These are phyloP conservation scores for Rheum nobile DNA, from an alignment of 148 eudicot species.

Conservation along the genomic window DNA sequence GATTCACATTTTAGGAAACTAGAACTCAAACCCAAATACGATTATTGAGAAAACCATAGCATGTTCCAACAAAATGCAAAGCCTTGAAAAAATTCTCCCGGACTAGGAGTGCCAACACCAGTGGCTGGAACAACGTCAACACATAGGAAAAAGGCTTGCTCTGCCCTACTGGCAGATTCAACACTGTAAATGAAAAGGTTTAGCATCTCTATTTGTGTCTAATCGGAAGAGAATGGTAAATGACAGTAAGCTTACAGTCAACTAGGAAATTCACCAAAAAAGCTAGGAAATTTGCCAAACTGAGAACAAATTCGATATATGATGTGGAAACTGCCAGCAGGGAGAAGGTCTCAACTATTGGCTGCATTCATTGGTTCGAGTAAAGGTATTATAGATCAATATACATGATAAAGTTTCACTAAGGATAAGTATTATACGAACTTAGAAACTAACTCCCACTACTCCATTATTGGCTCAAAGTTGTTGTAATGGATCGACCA, in stretches of 20 bases:
- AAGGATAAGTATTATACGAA: neutral
- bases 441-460: constrained; percentile 51
- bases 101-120: constrained; percentile 53
- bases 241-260: constrained; percentile 50
- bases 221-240: neutral
- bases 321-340: constrained; percentile 87
- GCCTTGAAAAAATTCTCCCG: constrained; percentile 96
- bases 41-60: no score
- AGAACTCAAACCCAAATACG: no score
- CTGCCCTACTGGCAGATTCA: constrained; percentile 63
- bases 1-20: no score
- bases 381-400: neutral
- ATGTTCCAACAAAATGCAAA: constrained; percentile 92
- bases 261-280: no score
- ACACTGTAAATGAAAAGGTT: constrained; percentile 39
- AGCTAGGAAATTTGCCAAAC: constrained; percentile 83
- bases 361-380: constrained; percentile 64
- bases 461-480: constrained; percentile 57
- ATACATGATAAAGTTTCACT: neutral
- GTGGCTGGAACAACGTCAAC: constrained; percentile 69
- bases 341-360: constrained; percentile 75
- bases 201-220: neutral
- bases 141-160: constrained; percentile 63
- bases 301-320: constrained; percentile 84
- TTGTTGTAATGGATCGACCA: constrained; percentile 62